Evolutionary conservation across 768 basidiomycete species (phyloP).

Genomic region (Sporobolomyces roseus): DNA sequence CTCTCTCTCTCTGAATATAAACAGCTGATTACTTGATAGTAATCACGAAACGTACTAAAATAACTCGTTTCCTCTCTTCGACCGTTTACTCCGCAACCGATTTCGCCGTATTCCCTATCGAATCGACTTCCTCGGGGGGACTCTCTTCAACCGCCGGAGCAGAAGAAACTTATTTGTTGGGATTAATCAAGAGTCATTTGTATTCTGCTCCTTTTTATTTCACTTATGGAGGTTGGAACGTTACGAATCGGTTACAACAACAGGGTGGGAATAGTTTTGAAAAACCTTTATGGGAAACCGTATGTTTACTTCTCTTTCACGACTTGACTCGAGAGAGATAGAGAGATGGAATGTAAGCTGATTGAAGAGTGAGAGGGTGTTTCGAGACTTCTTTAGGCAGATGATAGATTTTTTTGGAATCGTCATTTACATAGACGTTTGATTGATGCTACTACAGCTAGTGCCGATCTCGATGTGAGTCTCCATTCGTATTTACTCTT

Average conservation of each 20-base stretch:
- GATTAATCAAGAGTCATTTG: slow-evolving; percentile 79
- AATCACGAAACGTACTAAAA: slow-evolving; percentile 73
- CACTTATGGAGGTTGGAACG: slow-evolving; percentile 77
- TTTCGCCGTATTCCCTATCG: slow-evolving; percentile 84
- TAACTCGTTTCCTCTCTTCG: slow-evolving; percentile 73
- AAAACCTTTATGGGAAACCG: slow-evolving; percentile 72
- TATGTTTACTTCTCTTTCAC: slow-evolving; percentile 49
- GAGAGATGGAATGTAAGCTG: slow-evolving; percentile 1
- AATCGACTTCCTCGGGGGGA: slow-evolving; percentile 53
- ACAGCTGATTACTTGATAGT: slow-evolving; percentile 90
- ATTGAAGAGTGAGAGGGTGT: slow-evolving; percentile 9
- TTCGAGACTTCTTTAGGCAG: slow-evolving; percentile 57
- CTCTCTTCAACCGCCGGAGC: slow-evolving; percentile 57
- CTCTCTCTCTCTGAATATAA: not conserved
- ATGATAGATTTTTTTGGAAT: slow-evolving; percentile 99
- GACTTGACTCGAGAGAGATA: too few species aligned
- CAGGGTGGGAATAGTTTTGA: slow-evolving; percentile 63
- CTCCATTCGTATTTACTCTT: too few species aligned
- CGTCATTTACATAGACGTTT: slow-evolving; percentile 65
- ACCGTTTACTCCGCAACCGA: slow-evolving; percentile 85
- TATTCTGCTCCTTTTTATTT: slow-evolving; percentile 76
- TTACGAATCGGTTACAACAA: slow-evolving; percentile 79
- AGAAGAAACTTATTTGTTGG: slow-evolving; percentile 80
- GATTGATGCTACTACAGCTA: slow-evolving; percentile 57
- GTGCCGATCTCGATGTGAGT: slow-evolving; percentile 59